phyloP scores from a whole-genome alignment of 139 green algal species.

The Mychonastes homosphaera region DNA sequence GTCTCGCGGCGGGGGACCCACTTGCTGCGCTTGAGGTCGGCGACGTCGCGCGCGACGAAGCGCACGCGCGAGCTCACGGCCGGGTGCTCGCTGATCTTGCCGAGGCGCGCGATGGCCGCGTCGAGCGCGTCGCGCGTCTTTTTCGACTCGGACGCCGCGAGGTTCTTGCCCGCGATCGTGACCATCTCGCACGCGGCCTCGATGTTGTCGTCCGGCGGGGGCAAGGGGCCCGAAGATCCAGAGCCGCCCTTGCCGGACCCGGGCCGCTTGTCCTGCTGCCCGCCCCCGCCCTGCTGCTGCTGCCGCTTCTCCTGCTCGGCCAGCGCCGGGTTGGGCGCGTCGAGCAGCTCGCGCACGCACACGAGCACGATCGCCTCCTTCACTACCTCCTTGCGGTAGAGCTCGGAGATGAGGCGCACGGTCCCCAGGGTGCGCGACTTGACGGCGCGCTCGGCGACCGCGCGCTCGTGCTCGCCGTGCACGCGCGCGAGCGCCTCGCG shows the following conservation, averaged over 20 bases:
- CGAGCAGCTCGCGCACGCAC: conserved; percentile 76
- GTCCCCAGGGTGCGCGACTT: conserved; percentile 88
- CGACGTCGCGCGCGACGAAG: conserved; percentile 44
- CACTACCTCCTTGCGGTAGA: conserved; percentile 88
- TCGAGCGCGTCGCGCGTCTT: conserved; percentile 10
- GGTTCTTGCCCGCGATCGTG: conserved; percentile 32
- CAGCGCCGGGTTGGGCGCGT: conserved; percentile 20
- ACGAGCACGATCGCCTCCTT: conserved; percentile 88
- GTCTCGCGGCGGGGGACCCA: conserved; percentile 47
- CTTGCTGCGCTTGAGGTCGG: conserved; percentile 54
- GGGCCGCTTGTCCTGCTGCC: neutral
- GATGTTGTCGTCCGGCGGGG: conserved; percentile 76
- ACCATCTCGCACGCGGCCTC: conserved; percentile 90
- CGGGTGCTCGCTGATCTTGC: conserved; percentile 18
- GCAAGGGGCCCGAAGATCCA: conserved; percentile 7
- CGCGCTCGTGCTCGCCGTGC: conserved; percentile 43
- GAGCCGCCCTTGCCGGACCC: neutral
- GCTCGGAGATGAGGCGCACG: conserved; percentile 92
- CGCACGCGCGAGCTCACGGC: conserved; percentile 20
- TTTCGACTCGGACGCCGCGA: conserved; percentile 8
- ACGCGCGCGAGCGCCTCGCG: conserved; percentile 25
- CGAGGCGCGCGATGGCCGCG: conserved; percentile 16
- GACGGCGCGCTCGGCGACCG: conserved; percentile 45
- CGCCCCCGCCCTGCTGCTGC: neutral
- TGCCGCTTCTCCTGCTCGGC: neutral